Evolutionary conservation across 2,329 filamentous ascomycete species (phyloP), one percentile per base, ranked within the genome.

Genomic region (Fusarium scirpi): DNA sequence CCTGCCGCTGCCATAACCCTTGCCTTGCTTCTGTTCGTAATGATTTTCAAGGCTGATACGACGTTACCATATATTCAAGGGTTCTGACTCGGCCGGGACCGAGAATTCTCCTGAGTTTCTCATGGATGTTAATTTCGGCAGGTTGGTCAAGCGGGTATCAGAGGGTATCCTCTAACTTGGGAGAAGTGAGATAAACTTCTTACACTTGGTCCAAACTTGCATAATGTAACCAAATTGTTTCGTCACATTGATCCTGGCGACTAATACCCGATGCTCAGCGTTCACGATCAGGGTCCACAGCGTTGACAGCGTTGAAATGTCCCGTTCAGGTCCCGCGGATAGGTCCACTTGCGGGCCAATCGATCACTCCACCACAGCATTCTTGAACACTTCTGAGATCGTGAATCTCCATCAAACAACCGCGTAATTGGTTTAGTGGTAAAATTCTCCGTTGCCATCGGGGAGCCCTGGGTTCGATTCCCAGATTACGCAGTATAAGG

Each of bases 361-460:
- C 9, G 15, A 49, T 12, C 20, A 6, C 47, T 49, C 24, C 48
- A 27, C 32, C 9, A 10, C 7, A 2, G 2, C 5, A 15, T 12
- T 34, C 47, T 34, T 51, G 24, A 41, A 24, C 15, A 16, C 18
- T 41, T 41, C 47, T 51, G 30, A 9, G 13, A 32, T 22, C 11
- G 0, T 2, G 3, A 38, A 6, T 15, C 2, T 25, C 30, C 48
- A 52, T 40, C 48, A 40, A 52, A 41, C 5, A 52, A 27, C 32
- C 22, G 48, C 47, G 47, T 51, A 51, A 51, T 51, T 52, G 48
- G 32, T 52, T 52, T 51, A 51, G 48, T 52, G 48, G 48, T 52
- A 40, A 52, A 52, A 52, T 41, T 52, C 48, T 40, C 48, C 32
- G 48, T 52, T 52, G 48, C 32, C 48, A 52, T 51, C 48, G 32